A percentile compares a stretch with the other conserved stretches of the same genome.
phyloP scores from a whole-genome alignment of 2,329 filamentous ascomycete genomes.

The Aspergillus jensenii region DNA sequence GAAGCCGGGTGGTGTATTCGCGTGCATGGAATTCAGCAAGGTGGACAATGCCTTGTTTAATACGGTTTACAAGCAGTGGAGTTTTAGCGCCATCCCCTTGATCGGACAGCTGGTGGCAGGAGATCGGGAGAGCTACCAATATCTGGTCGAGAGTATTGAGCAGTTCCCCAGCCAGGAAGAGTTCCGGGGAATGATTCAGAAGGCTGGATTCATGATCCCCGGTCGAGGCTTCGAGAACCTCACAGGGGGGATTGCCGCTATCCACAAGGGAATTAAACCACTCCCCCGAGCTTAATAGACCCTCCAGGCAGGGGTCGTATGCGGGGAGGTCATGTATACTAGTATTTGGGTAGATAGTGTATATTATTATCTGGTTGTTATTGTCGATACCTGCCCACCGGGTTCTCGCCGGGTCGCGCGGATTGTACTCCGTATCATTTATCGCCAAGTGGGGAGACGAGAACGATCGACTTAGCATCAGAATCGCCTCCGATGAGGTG shows the following conservation, averaged over 20 bases:
- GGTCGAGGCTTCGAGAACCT: conserved; percentile 85
- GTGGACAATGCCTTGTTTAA: conserved; percentile 77
- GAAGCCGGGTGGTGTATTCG: conserved; percentile 92
- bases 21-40: conserved; percentile 93
- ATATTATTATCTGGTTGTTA: not conserved
- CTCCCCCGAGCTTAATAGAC: conserved; percentile 10
- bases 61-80: conserved; percentile 90
- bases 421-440: not conserved
- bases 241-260: conserved; percentile 88
- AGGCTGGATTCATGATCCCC: conserved; percentile 80
- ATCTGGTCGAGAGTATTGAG: conserved; percentile 97
- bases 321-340: not conserved
- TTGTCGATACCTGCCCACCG: not conserved
- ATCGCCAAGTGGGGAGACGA: conserved; percentile 2
- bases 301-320: conserved; percentile 1
- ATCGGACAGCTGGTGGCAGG: conserved; percentile 94
- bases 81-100: conserved; percentile 87
- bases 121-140: conserved; percentile 95
- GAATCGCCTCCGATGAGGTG: conserved; percentile 17
- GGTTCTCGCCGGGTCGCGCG: not conserved
- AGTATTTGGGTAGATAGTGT: not conserved
- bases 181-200: conserved; percentile 62
- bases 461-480: conserved; percentile 13
- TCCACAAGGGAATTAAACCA: conserved; percentile 95
- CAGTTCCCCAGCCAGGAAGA: conserved; percentile 82